Evolutionary conservation across 169 alveolate species (phyloP).

Genomic region (Plasmodium billcollinsi): DNA sequence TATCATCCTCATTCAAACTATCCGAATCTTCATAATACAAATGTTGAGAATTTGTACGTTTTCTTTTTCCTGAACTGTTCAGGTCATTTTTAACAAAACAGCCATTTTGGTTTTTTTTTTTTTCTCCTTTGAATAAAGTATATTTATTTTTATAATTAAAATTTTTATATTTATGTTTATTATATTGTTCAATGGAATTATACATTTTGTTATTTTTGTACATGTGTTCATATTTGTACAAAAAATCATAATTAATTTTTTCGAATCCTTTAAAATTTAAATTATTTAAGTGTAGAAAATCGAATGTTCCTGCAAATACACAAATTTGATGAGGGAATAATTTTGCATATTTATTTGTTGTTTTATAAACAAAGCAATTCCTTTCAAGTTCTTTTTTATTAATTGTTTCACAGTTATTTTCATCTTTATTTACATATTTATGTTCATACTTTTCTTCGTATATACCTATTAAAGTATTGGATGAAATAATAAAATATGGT

Average conservation of each 20-base stretch:
- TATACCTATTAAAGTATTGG: slow-evolving; percentile 48
- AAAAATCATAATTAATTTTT: slow-evolving; percentile 65
- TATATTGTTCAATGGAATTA: slow-evolving; percentile 15
- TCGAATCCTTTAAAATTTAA: slow-evolving; percentile 43
- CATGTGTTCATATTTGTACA: slow-evolving; percentile 29
- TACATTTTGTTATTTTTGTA: slow-evolving; percentile 17
- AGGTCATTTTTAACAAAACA: too few relatives aligned
- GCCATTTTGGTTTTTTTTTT: background rate
- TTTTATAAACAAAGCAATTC: slow-evolving; percentile 56
- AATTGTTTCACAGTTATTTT: too few relatives aligned
- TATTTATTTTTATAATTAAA: background rate
- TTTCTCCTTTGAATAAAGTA: background rate
- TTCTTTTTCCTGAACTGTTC: background rate
- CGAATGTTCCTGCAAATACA: slow-evolving; percentile 52
- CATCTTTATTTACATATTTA: too few relatives aligned
- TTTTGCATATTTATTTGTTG: slow-evolving; percentile 25
- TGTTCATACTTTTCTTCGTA: slow-evolving; percentile 8
- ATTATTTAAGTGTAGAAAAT: slow-evolving; percentile 55
- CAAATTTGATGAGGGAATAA: slow-evolving; percentile 52
- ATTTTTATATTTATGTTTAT: slow-evolving; percentile 44
- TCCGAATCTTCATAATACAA: slow-evolving; percentile 9
- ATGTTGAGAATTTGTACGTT: background rate
- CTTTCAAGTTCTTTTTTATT: background rate
- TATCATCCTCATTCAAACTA: background rate
- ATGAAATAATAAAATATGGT: slow-evolving; percentile 71